These are phyloP conservation scores for Cryptococcus sp. DNA, from an alignment of 1,284 basidiomycete genomes.

Conservation along the genomic window DNA sequence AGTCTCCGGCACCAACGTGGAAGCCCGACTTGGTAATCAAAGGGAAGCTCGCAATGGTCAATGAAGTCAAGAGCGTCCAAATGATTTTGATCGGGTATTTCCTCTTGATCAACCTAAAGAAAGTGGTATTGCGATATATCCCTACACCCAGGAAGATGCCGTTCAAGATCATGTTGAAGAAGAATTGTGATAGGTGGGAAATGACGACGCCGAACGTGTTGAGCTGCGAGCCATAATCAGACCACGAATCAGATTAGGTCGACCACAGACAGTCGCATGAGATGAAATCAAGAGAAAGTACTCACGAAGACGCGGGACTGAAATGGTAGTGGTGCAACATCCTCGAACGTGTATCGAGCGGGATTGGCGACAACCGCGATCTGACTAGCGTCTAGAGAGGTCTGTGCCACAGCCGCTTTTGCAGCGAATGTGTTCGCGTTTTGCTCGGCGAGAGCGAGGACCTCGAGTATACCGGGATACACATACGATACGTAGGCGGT, in stretches of 20 bases:
- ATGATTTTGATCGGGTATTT: slow-evolving; percentile 16
- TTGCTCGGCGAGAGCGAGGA: background rate
- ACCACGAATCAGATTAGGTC: too few species aligned
- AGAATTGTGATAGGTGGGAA: slow-evolving; percentile 12
- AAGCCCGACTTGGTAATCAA: slow-evolving; percentile 5
- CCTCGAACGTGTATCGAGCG: background rate
- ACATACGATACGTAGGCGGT: slow-evolving; percentile 1
- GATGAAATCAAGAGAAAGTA: too few species aligned
- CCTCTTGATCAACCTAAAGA: slow-evolving; percentile 3
- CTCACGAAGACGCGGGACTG: slow-evolving; percentile 9
- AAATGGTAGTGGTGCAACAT: slow-evolving; percentile 15
- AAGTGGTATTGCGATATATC: slow-evolving; percentile 17
- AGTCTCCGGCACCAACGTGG: too few species aligned
- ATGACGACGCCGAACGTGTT: slow-evolving; percentile 21
- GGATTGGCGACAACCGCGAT: background rate
- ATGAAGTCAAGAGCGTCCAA: slow-evolving; percentile 21
- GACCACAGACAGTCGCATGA: too few species aligned
- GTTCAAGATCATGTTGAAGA: slow-evolving; percentile 16
- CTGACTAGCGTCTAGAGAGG: background rate
- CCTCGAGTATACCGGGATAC: background rate
- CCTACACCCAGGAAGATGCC: slow-evolving; percentile 17
- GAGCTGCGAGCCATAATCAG: slow-evolving; percentile 4
- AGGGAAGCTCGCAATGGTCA: slow-evolving; percentile 11
- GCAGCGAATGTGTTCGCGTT: background rate
- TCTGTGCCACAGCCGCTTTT: background rate